Percentiles rank a stretch among this genome's conserved stretches.
These are phyloP conservation scores for Tetracentron sinense DNA, from an alignment of 164 flowering plant species.

Conservation along the genomic window DNA sequence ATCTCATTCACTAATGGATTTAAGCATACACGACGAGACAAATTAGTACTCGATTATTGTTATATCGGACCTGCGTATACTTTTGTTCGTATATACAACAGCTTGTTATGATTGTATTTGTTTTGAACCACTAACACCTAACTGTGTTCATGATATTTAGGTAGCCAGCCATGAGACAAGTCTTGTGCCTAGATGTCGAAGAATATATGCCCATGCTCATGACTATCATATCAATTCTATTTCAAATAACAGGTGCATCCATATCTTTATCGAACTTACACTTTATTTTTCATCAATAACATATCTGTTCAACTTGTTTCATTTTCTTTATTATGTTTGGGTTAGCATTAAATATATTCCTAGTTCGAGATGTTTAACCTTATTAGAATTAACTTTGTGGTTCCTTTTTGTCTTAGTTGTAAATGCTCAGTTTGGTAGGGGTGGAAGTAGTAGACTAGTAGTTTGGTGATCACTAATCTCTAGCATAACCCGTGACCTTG, in stretches of 20 bases:
- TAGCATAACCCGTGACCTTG: neutral
- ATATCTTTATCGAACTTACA: neutral
- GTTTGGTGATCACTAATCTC: neutral
- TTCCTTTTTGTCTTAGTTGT: no score
- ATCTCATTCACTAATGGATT: no score
- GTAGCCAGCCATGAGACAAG: slow-evolving; percentile 83
- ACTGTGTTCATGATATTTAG: slow-evolving; percentile 29
- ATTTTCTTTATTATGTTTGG: no score
- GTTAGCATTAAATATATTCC: no score
- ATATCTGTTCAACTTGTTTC: neutral
- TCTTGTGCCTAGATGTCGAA: slow-evolving; percentile 83
- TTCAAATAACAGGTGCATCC: slow-evolving; percentile 86
- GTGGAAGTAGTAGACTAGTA: no score
- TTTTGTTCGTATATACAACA: neutral
- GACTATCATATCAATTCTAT: slow-evolving; percentile 99
- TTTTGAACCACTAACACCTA: no score
- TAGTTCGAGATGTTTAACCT: no score
- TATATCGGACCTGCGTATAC: no score
- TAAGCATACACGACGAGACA: no score
- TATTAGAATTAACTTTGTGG: no score
- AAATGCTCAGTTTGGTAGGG: no score
- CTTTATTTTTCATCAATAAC: neutral
- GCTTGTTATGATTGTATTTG: neutral
- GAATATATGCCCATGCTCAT: slow-evolving; percentile 99
- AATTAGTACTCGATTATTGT: no score